A percentile compares a stretch with the other conserved stretches of the same genome.
phyloP scores from a whole-genome alignment of 441 rosid genomes.

The Biscutella laevigata region DNA sequence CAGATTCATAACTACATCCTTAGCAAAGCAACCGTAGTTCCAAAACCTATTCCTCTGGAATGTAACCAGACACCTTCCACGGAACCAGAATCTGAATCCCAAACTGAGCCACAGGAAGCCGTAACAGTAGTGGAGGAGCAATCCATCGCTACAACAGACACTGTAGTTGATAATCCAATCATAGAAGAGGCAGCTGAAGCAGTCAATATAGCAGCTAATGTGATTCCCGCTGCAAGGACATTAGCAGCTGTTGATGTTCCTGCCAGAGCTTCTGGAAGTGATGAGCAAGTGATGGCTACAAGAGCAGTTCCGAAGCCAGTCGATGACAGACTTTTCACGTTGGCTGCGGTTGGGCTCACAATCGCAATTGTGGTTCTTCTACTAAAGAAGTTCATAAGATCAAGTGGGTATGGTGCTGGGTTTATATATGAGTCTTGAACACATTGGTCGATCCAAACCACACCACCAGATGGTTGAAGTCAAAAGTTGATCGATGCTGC shows the following conservation, averaged over 20 bases:
- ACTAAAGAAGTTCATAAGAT: slow-evolving; percentile 73
- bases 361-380: slow-evolving; percentile 77
- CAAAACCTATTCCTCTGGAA: slow-evolving; percentile 28
- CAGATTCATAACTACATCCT: slow-evolving; percentile 86
- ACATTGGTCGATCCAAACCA: no score
- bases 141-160: no score
- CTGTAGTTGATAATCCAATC: slow-evolving; percentile 21
- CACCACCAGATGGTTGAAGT: no score
- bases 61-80: slow-evolving; percentile 24
- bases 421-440: slow-evolving; percentile 49
- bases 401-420: slow-evolving; percentile 64
- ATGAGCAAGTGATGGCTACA: no score
- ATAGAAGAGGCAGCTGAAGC: slow-evolving; percentile 25
- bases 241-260: no score
- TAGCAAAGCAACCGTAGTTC: slow-evolving; percentile 62
- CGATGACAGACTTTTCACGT: slow-evolving; percentile 70
- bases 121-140: no score
- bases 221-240: no score
- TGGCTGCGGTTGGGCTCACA: slow-evolving; percentile 81
- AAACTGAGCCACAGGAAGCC: slow-evolving; percentile 27
- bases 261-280: no score
- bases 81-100: slow-evolving; percentile 22
- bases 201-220: no score
- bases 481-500: no score
- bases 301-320: slow-evolving; percentile 49